Evolutionary conservation across 306 rosid genomes (phyloP), one percentile per base, ranked within the genome.

Genomic region (Parietaria judaica): DNA sequence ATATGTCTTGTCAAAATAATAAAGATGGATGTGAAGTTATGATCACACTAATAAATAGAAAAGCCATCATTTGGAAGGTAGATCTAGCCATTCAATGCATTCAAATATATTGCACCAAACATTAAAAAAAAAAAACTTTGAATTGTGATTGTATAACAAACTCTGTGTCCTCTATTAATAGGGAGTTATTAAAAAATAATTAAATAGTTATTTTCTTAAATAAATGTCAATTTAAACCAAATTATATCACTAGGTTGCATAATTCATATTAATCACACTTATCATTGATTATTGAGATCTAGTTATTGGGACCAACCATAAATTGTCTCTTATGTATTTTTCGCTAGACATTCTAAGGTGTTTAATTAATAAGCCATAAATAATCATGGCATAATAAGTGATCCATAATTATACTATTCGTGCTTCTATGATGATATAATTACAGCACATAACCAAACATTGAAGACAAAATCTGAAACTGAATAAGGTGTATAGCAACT

Each of bases 281-380:
- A 60, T 6, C 12, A 44, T 65, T 54, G 63, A 73, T 67, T 64
- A 14, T 41, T 8, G 38, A 47, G 69, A 52, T 45, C 38, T 36
- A 8, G 14, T 44, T 5, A 23, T 54, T 67, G 59, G 78, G 65
- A 49, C 14, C 56, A 17, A 16, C n/a, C 50, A 8, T 36, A 39
- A 49, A 14, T 43, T 38, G 48, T n/a, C 3, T 58, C 37, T 39
- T 63, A 61, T 14, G 14, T 61, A 51, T 6, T 5, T 8, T 56
- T 47, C 14, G 8, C 5, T 61, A 3, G 11, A 52, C 31, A 43
- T 6, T 31, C 53, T 11, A 45, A 16, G 37, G 6, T 47, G 55
- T 43, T 11, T 31, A 11, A 9, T 49, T 62, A 41, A 41, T 41
- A 41, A 8, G 45, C 45, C 9, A 41, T 41, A 41, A 41, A 41